Conservation (phyloP, 2,329 filamentous ascomycete genomes). For the Fusarium sp. region DNA sequence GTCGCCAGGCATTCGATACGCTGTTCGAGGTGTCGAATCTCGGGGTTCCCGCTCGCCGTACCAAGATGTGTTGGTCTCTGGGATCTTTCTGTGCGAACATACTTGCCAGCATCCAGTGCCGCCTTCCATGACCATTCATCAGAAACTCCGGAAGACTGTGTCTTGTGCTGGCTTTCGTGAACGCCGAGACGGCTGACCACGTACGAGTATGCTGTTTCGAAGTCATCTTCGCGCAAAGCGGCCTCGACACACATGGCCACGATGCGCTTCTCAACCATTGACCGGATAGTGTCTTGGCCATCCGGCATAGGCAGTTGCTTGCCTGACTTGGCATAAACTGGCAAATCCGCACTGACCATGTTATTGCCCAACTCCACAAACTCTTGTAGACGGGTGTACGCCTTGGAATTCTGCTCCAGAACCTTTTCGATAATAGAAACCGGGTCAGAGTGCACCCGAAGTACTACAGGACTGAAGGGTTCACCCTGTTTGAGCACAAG, state of each 20-base stretch:
- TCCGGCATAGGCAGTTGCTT: constrained; percentile 30
- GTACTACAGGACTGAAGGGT: constrained; percentile 80
- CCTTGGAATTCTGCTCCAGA: constrained; percentile 78
- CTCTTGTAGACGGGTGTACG: constrained; percentile 80
- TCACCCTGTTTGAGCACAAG: constrained; percentile 83
- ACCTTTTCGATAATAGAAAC: constrained; percentile 78
- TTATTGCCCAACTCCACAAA: constrained; percentile 75
- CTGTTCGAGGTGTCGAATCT: constrained; percentile 80
- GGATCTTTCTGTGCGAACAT: constrained; percentile 67
- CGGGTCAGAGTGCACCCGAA: constrained; percentile 81
- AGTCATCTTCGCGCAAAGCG: constrained; percentile 79
- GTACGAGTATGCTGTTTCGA: constrained; percentile 88
- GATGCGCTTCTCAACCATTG: constrained; percentile 71
- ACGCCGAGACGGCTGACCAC: constrained; percentile 74
- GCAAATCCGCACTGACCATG: constrained; percentile 70
- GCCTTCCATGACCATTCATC: constrained; percentile 83
- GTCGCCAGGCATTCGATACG: constrained; percentile 82
- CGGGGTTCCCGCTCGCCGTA: constrained; percentile 67
- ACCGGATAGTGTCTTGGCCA: constrained; percentile 46
- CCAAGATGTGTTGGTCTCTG: constrained; percentile 68
- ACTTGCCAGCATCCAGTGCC: constrained; percentile 80
- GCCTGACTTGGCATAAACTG: constrained; percentile 24
- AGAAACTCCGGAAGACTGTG: constrained; percentile 24
- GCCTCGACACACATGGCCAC: constrained; percentile 84
- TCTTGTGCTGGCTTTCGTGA: constrained; percentile 12